These are phyloP conservation scores for Tulasnella sp. DNA, from an alignment of 768 basidiomycete genomes.

Conservation along the genomic window DNA sequence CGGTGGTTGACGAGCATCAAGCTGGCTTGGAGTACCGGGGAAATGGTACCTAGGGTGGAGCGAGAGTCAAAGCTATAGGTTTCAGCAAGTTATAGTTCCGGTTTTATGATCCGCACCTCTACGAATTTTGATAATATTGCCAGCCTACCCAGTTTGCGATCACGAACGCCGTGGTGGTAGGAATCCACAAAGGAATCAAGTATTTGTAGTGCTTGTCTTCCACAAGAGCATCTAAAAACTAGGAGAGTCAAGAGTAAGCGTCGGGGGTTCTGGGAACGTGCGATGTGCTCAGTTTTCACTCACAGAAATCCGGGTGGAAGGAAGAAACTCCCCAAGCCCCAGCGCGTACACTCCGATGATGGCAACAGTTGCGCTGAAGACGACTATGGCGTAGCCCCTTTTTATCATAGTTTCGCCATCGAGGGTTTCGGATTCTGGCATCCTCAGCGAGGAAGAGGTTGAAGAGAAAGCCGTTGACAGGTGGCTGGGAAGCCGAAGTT, in stretches of 20 bases:
- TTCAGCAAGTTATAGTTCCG: not conserved
- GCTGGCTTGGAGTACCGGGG: not conserved
- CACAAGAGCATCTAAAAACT: slow-evolving; percentile 35
- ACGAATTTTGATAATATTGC: slow-evolving; percentile 94
- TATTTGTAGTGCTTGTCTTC: slow-evolving; percentile 88
- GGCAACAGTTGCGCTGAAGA: not conserved
- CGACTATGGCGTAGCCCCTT: not conserved
- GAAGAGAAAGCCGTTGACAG: not conserved
- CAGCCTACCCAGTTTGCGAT: slow-evolving; percentile 99
- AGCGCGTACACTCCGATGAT: slow-evolving; percentile 5
- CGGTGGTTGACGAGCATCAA: too few relatives aligned
- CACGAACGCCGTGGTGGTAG: slow-evolving; percentile 77
- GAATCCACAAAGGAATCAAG: slow-evolving; percentile 66
- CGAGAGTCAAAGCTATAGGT: not conserved
- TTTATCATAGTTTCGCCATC: slow-evolving; percentile 4
- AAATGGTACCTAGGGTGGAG: not conserved
- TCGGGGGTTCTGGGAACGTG: not conserved
- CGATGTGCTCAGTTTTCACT: not conserved
- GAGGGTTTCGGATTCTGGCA: not conserved
- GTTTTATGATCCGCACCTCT: not conserved
- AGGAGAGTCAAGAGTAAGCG: not conserved
- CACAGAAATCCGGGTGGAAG: not conserved
- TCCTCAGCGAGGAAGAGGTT: not conserved
- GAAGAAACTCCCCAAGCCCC: not conserved
- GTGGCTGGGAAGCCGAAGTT: not conserved